Percentiles rank a stretch among this genome's conserved stretches.
Evolutionary conservation across 108 stramenopile species (phyloP).

Genomic region (Skeletonema marinoi): DNA sequence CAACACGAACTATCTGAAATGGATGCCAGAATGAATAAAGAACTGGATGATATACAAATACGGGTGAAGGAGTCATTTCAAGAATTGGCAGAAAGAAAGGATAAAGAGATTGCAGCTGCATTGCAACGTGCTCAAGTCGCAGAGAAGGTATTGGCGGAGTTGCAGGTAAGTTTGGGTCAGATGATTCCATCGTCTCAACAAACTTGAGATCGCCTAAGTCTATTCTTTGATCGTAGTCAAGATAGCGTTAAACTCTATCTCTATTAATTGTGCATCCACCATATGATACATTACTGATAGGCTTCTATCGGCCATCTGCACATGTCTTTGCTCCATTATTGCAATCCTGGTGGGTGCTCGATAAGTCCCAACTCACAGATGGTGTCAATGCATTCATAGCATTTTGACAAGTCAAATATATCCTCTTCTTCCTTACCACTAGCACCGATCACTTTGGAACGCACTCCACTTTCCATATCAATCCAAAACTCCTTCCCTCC

Average conservation of each 20-base stretch:
- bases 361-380: neutral
- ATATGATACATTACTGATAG: too few species aligned
- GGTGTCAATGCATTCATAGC: neutral
- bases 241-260: neutral
- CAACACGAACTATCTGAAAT: conserved; percentile 7
- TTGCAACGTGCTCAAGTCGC: conserved; percentile 19
- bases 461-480: conserved; percentile 88
- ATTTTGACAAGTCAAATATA: conserved; percentile 2
- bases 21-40: conserved; percentile 27
- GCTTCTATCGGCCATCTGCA: too few species aligned
- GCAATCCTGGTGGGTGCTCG: neutral
- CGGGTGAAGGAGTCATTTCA: conserved; percentile 30
- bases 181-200: conserved; percentile 13
- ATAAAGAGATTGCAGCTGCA: conserved; percentile 23
- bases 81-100: conserved; percentile 9
- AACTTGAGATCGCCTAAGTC: conserved; percentile 2
- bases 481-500: conserved; percentile 72
- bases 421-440: neutral
- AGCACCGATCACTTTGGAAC: conserved; percentile 19
- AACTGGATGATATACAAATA: conserved; percentile 25
- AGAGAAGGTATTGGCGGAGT: conserved; percentile 16
- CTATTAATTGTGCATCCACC: neutral
- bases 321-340: neutral
- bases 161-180: conserved; percentile 16
- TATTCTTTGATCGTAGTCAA: neutral